Evolutionary conservation across 495 filamentous ascomycete genomes (phyloP).

Genomic region (Aspergillus homomorphus): DNA sequence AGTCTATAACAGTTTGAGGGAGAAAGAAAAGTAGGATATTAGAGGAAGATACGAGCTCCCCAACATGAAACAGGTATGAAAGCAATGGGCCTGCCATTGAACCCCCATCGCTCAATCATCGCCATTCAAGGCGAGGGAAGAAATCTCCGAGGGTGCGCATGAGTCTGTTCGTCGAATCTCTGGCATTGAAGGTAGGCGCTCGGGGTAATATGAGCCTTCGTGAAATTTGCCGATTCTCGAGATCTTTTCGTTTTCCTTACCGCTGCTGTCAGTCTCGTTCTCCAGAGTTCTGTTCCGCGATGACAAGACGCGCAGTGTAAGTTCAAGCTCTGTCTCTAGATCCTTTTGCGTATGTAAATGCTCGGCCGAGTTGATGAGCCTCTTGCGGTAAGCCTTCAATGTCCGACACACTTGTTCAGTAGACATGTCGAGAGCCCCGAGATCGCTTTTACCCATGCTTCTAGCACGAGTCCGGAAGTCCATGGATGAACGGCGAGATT

Average conservation of each 20-base stretch:
- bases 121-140: not conserved
- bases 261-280: slow-evolving; percentile 46
- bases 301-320: slow-evolving; percentile 68
- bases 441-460: slow-evolving; percentile 49
- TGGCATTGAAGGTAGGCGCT: slow-evolving; percentile 40
- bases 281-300: slow-evolving; percentile 42
- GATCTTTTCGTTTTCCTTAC: slow-evolving; percentile 40
- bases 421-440: slow-evolving; percentile 66
- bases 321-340: slow-evolving; percentile 73
- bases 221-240: slow-evolving; percentile 21
- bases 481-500: slow-evolving; percentile 53
- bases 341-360: slow-evolving; percentile 64
- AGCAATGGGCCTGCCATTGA: not conserved
- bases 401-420: slow-evolving; percentile 79
- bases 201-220: slow-evolving; percentile 24
- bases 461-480: slow-evolving; percentile 55
- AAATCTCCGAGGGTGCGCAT: not conserved
- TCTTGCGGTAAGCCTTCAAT: slow-evolving; percentile 79
- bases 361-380: slow-evolving; percentile 63
- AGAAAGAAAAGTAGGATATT: not conserved
- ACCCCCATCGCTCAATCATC: not conserved
- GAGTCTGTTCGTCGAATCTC: slow-evolving; percentile 27
- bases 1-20: not conserved
- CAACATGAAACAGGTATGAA: not conserved
- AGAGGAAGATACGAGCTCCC: too few relatives aligned